Base-by-base conservation (phyloP, 1,139 yeast species). In the Yamadazyma sp. region DNA sequence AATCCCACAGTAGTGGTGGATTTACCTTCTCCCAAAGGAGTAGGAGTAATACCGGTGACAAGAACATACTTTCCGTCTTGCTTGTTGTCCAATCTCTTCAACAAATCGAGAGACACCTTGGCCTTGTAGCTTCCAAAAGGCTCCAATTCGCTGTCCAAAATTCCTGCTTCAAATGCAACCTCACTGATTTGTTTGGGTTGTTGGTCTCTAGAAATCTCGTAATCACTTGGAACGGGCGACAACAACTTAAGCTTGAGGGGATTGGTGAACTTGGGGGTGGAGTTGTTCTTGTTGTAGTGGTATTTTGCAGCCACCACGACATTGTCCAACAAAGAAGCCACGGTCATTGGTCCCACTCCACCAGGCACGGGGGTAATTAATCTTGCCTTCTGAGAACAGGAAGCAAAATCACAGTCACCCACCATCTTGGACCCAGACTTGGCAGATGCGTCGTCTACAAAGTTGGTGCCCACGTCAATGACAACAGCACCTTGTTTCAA, bases 311-410 rank as follows among this genome's bases (percentile, higher is more conserved):
- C 88, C 44, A 75, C 67, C 30, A 86, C 77, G 23, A 90, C 96
- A 59, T 92, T 92, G 57, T 86, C 86, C 62, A 90, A 79, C 43
- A 92, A 77, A 86, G 89, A 87, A 36, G 97, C 97, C 37, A 92
- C 97, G 10, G 99, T 92, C 97, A 92, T 92, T 53, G 98, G 99
- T 38, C 98, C 98, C 44, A 92, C 98, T 50, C 98, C 98, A 58
- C 99, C 99, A 36, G 98, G 99, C 42, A 92, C 99, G 21, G 98
- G 98, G 17, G 98, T 92, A 57, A 92, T 77, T 56, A 75, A 73
- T 26, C 83, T 73, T 22, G 95, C 96, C 44, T 76, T 78, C 40
- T 76, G 69, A 35, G 74, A 57, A 40, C 88, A 88, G 18, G 80
- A 67, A 36, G 73, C 82, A 53, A 77, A 89, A 48, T 90, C 96